Conservation (phyloP, 371 early-diverging fungal species). For the Apophysomyces elegans region DNA sequence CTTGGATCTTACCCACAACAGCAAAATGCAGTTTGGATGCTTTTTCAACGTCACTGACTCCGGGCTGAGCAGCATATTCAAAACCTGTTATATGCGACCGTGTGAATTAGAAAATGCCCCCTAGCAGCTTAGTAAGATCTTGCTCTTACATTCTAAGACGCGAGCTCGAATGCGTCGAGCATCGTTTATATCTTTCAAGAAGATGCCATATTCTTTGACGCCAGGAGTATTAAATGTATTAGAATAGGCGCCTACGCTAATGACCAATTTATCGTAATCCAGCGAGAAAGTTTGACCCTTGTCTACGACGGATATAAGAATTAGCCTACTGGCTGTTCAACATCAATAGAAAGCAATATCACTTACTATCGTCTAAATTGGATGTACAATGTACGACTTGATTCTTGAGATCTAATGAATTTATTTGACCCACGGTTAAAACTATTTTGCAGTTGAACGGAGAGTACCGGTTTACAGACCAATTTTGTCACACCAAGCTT, state of each 20-base stretch:
- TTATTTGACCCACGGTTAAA: neutral
- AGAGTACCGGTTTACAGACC: constrained; percentile 20
- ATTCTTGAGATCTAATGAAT: constrained; percentile 24
- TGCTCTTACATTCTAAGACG: constrained; percentile 66
- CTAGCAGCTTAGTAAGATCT: too few species aligned
- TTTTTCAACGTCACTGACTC: constrained; percentile 64
- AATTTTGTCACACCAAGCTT: constrained; percentile 69
- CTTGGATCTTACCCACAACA: constrained; percentile 60
- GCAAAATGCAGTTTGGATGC: constrained; percentile 83
- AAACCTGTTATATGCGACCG: constrained; percentile 43
- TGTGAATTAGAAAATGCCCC: neutral
- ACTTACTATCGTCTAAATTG: constrained; percentile 32
- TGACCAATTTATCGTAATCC: constrained; percentile 79
- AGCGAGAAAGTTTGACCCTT: constrained; percentile 43
- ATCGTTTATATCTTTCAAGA: constrained; percentile 77
- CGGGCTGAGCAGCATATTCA: constrained; percentile 79
- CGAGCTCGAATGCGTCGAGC: constrained; percentile 74
- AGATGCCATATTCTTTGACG: constrained; percentile 73
- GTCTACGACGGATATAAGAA: constrained; percentile 14
- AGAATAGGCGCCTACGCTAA: constrained; percentile 80
- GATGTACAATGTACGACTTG: constrained; percentile 43
- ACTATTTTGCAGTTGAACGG: neutral
- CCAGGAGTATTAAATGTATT: constrained; percentile 87
- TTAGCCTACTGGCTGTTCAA: neutral
- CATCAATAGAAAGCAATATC: neutral